phyloP scores from a whole-genome alignment of 306 rosid species.

The Begonia fuchsioides region DNA sequence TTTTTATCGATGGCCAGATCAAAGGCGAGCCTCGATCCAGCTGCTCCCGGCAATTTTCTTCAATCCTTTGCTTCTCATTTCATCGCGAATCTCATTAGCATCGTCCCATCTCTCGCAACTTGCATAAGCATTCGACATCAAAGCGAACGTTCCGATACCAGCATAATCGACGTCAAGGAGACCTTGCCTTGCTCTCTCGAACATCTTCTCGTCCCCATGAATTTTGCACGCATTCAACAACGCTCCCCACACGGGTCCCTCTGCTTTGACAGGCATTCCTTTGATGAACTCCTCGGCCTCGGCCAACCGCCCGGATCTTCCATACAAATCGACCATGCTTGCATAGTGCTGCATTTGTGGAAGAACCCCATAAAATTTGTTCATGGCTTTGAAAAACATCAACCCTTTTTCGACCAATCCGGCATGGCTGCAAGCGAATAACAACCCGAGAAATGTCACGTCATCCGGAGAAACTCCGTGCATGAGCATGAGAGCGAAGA shows the following conservation, averaged over 20 bases:
- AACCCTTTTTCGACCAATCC: constrained; percentile 69
- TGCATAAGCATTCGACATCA: no score
- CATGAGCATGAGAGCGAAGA: constrained; percentile 51
- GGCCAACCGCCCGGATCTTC: constrained; percentile 57
- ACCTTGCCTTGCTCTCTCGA: no score
- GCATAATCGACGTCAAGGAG: no score
- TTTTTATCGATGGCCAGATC: no score
- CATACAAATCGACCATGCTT: constrained; percentile 58
- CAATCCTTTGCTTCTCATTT: no score
- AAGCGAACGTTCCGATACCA: no score
- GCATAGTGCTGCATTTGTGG: constrained; percentile 74
- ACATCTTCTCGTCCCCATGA: no score
- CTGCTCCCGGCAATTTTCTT: no score
- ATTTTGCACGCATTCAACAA: no score
- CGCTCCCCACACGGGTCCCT: not conserved
- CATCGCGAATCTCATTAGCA: no score
- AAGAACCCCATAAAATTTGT: constrained; percentile 28
- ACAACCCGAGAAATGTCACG: constrained; percentile 39
- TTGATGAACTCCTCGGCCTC: constrained; percentile 56
- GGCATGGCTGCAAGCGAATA: constrained; percentile 69
- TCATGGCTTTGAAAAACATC: constrained; percentile 41
- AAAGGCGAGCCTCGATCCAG: no score
- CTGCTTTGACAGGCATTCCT: constrained; percentile 43
- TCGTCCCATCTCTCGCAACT: no score
- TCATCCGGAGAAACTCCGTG: constrained; percentile 40